These are phyloP conservation scores for Aleurites moluccanus DNA, from an alignment of 441 rosid species.

Conservation along the genomic window DNA sequence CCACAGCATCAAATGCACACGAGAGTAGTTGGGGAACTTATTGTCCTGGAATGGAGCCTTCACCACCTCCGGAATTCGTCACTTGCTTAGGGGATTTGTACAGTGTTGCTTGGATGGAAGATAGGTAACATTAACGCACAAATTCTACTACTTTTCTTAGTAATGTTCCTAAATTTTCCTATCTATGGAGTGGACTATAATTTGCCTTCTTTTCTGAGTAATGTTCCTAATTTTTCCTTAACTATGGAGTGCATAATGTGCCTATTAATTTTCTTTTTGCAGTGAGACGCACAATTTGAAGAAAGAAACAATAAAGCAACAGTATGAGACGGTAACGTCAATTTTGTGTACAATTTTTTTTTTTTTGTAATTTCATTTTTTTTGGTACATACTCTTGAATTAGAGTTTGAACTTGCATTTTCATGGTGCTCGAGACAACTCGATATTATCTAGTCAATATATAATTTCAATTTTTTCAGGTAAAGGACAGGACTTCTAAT, in stretches of 20 bases:
- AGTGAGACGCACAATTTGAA: conserved; percentile 89
- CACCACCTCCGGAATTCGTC: conserved; percentile 74
- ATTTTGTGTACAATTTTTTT: too few species aligned
- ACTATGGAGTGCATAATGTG: not conserved
- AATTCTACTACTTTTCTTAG: too few species aligned
- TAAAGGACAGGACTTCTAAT: conserved; percentile 74
- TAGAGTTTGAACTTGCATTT: too few species aligned
- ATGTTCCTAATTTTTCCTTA: not conserved
- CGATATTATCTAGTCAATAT: too few species aligned
- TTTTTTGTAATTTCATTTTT: too few species aligned
- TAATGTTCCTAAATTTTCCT: too few species aligned
- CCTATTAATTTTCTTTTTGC: conserved; percentile 21
- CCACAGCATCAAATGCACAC: conserved; percentile 91
- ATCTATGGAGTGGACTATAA: too few species aligned
- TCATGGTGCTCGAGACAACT: too few species aligned
- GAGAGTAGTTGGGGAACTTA: conserved; percentile 88
- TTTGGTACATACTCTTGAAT: too few species aligned
- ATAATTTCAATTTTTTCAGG: conserved; percentile 37
- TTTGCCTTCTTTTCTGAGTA: too few species aligned
- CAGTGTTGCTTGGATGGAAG: conserved; percentile 95
- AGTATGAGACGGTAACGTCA: conserved; percentile 32
- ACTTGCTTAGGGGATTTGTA: conserved; percentile 92
- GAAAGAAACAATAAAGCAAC: conserved; percentile 73
- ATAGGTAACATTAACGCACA: conserved; percentile 46
- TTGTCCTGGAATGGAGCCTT: conserved; percentile 82